Base-by-base conservation (phyloP, 192 early-diverging fungal genomes). In the Obelidium mucronatum region DNA sequence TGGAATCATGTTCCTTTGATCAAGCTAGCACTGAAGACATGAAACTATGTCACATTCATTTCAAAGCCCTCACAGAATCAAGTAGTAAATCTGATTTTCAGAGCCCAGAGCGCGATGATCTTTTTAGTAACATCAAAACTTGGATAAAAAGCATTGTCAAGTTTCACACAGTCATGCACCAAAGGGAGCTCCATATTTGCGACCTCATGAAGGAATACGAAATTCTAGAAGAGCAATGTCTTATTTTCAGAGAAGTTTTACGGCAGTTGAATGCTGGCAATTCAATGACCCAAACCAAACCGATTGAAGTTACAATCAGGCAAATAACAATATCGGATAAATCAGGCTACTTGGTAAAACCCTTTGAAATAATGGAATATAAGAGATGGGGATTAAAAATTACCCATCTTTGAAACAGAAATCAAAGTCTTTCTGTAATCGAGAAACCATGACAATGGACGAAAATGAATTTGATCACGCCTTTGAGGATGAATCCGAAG, bases 221-320 rank as follows among this genome's bases (percentile, higher is more conserved):
- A 40, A 22, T 52, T n/a, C 53, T 80, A 15, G 81, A 83, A 55
- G 81, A 83, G 59, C 64, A 83, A 52, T 77, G 71, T 22, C 22
- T 73, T 17, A 72, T 83, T 30, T 66, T 83, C 31, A 76, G 73
- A 52, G 81, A 83, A 44, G 55, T 83, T 3, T 63, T 83, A 22
- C 35, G 52, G 5, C 78, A 80, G 40, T 15, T 42, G 40, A 73
- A 48, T 26, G 22, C 34, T 1, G 26, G 42, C 22, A 52, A 42
- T 36, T n/a, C 24, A 30, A 39, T 6, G 6, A 17, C 22, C 13
- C 37, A 51, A 11, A 17, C 19, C 26, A 26, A 67, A 30, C 66
- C 66, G 24, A 60, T 73, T 73, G 70, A 73, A 62, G 55, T 73
- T 19, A 40, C 33, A 34, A 39, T 73, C 8, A 52, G 55, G 59